A percentile compares a stretch with the other conserved stretches of the same genome.
phyloP scores from a whole-genome alignment of 2,329 filamentous ascomycete genomes.

The Talaromyces rugulosus region DNA sequence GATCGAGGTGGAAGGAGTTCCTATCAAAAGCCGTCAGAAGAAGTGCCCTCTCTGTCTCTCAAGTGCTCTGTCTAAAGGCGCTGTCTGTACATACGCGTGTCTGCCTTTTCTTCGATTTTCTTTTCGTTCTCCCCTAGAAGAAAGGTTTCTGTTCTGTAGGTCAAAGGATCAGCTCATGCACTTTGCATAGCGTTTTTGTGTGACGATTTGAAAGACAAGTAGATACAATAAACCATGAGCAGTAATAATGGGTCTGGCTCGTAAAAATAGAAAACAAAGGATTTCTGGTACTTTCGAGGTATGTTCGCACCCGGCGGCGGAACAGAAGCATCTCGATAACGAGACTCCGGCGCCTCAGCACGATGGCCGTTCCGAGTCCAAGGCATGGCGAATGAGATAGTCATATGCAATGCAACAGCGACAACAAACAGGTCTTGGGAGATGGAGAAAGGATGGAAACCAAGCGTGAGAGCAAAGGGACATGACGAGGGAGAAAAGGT shows the following conservation, averaged over 20 bases:
- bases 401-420: not conserved
- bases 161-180: not conserved
- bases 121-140: slow-evolving; percentile 82
- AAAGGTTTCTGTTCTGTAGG: slow-evolving; percentile 83
- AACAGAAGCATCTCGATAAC: slow-evolving; percentile 10
- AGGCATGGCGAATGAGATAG: not conserved
- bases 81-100: slow-evolving; percentile 67
- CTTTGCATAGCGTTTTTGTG: not conserved
- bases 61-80: not conserved
- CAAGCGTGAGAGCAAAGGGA: not conserved
- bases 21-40: slow-evolving; percentile 41
- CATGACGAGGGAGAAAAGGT: not conserved
- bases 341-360: slow-evolving; percentile 3
- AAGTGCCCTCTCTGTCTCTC: no score
- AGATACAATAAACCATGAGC: not conserved
- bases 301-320: slow-evolving; percentile 10
- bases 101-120: slow-evolving; percentile 83
- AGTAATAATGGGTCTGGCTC: not conserved
- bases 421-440: not conserved
- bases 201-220: not conserved
- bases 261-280: not conserved
- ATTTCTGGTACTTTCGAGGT: slow-evolving; percentile 6
- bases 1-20: slow-evolving; percentile 89
- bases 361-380: slow-evolving; percentile 5
- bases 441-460: not conserved